Evolutionary conservation across 148 eudicot species (phyloP).

Genomic region (Amaranthus cruentus): DNA sequence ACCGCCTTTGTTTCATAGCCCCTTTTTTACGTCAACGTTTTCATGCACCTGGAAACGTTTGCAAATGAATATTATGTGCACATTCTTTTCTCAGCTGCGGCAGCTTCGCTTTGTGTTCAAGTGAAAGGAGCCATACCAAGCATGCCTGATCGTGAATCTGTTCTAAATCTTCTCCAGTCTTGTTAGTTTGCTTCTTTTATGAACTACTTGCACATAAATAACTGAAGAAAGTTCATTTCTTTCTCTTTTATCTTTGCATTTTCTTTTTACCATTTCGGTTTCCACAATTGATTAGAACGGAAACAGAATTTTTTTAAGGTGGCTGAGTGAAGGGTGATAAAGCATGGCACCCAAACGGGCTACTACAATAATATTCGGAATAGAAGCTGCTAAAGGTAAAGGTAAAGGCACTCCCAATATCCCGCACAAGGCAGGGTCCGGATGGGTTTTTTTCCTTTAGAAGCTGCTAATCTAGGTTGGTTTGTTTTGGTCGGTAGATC

Average conservation of each 20-base stretch:
- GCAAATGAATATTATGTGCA: background rate
- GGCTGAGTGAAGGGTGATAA: too few species aligned
- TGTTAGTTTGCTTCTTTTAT: slow-evolving; percentile 17
- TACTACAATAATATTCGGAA: too few species aligned
- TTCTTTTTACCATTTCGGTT: background rate
- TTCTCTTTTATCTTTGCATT: background rate
- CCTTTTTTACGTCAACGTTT: background rate
- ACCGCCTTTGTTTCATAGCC: background rate
- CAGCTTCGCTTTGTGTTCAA: slow-evolving; percentile 93
- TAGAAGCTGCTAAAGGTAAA: too few species aligned
- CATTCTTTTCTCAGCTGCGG: slow-evolving; percentile 64
- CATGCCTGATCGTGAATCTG: slow-evolving; percentile 83
- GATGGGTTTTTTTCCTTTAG: too few species aligned
- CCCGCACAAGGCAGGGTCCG: too few species aligned
- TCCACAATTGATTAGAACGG: background rate
- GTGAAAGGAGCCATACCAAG: slow-evolving; percentile 98
- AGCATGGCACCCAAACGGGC: too few species aligned
- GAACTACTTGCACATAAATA: slow-evolving; percentile 27
- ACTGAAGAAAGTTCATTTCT: background rate
- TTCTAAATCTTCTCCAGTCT: slow-evolving; percentile 52
- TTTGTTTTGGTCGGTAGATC: too few species aligned
- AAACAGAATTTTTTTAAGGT: too few species aligned
- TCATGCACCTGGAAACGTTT: background rate
- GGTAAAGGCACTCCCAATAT: too few species aligned
- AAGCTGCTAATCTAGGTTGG: too few species aligned